phyloP scores from a whole-genome alignment of 108 stramenopile species.

The Nitzschia inconspicua region DNA sequence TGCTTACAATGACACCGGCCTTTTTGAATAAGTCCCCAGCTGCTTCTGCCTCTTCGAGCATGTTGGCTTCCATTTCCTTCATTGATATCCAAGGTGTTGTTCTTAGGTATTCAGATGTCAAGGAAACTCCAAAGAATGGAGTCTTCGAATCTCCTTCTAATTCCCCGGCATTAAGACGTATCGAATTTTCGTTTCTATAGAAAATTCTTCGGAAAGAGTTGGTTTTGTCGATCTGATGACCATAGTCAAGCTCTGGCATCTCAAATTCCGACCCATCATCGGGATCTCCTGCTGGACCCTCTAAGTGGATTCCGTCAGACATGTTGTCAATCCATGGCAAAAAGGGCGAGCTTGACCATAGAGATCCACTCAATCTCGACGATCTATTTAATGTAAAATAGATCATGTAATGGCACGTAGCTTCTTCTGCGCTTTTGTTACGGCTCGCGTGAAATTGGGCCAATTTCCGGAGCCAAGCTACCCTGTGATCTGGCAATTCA shows the following conservation, averaged over 20 bases:
- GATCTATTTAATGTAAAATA: slow-evolving; percentile 71
- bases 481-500: slow-evolving; percentile 81
- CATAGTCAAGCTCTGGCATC: slow-evolving; percentile 40
- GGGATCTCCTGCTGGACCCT: slow-evolving; percentile 48
- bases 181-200: slow-evolving; percentile 77
- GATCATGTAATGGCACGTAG: slow-evolving; percentile 80
- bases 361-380: slow-evolving; percentile 61
- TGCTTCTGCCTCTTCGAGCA: slow-evolving; percentile 83
- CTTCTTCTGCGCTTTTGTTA: slow-evolving; percentile 80
- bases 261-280: slow-evolving; percentile 48
- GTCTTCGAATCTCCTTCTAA: slow-evolving; percentile 67
- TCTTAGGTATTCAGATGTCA: slow-evolving; percentile 66
- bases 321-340: slow-evolving; percentile 76
- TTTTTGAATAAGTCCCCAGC: slow-evolving; percentile 75
- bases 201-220: slow-evolving; percentile 79
- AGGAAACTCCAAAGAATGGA: slow-evolving; percentile 73
- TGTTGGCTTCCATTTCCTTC: slow-evolving; percentile 73
- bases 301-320: slow-evolving; percentile 56
- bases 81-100: slow-evolving; percentile 66
- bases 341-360: slow-evolving; percentile 84
- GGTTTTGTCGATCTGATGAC: slow-evolving; percentile 44
- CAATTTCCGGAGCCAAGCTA: slow-evolving; percentile 79
- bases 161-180: slow-evolving; percentile 61
- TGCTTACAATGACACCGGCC: slow-evolving; percentile 80
- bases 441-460: slow-evolving; percentile 80